Evolutionary conservation across 139 green algal species (phyloP).

Genomic region (Monoraphidium neglectum): DNA sequence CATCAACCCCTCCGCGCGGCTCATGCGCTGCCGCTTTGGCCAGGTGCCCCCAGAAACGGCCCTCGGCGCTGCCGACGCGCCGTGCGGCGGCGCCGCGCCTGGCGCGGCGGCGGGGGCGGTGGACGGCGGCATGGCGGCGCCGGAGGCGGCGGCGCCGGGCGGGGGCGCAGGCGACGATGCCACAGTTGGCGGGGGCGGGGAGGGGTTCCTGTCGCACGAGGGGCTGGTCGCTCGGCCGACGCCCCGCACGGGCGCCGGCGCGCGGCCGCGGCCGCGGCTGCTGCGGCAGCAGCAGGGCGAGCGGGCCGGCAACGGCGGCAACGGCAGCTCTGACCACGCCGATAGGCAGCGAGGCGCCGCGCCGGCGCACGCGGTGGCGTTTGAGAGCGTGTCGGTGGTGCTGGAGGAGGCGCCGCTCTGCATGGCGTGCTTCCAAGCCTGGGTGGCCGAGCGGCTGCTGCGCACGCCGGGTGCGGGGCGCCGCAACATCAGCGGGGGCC

Average conservation of each 20-base stretch:
- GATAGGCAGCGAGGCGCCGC: neutral
- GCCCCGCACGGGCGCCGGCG: neutral
- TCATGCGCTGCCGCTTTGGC: conserved; percentile 35
- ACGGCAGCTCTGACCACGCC: neutral
- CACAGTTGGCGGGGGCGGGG: conserved; percentile 8
- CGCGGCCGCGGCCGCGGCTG: neutral
- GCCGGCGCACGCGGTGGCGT: conserved; percentile 14
- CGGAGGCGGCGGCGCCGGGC: neutral
- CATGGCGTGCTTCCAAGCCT: conserved; percentile 32
- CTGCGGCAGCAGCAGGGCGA: neutral
- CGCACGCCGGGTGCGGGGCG: conserved; percentile 18
- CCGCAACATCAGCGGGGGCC: neutral
- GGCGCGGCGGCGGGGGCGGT: no score
- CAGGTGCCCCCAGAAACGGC: conserved; percentile 33
- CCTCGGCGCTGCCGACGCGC: no score
- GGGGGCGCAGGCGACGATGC: neutral
- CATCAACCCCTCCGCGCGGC: conserved; percentile 31
- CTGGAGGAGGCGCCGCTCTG: conserved; percentile 1
- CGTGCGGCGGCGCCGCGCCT: no score
- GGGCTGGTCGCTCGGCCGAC: neutral
- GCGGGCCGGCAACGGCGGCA: neutral
- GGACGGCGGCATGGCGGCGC: no score
- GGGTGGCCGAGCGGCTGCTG: conserved; percentile 1
- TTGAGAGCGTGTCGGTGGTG: conserved; percentile 15
- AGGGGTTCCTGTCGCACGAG: conserved; percentile 48